A percentile compares a stretch with the other conserved stretches of the same genome.
Evolutionary conservation across 495 filamentous ascomycete genomes (phyloP).

Genomic region (Penicillium argentinense): DNA sequence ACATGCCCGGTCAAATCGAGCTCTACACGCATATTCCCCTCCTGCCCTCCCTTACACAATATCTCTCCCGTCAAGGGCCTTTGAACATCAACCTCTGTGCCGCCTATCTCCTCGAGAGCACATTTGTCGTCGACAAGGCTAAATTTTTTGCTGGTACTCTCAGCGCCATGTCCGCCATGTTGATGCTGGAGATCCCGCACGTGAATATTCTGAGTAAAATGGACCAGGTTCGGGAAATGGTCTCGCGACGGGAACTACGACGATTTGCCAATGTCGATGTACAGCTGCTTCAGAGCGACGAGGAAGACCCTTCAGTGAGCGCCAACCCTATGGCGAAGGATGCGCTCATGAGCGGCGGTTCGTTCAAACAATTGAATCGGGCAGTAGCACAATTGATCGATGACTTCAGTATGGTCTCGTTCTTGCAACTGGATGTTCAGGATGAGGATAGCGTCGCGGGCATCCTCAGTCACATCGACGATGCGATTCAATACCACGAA

Average conservation of each 20-base stretch:
- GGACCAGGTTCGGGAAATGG: conserved; percentile 86
- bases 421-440: conserved; percentile 82
- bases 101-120: conserved; percentile 92
- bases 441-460: conserved; percentile 90
- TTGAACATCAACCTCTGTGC: conserved; percentile 90
- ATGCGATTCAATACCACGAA: conserved; percentile 93
- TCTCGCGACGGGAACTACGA: conserved; percentile 80
- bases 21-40: conserved; percentile 97
- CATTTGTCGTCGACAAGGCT: conserved; percentile 89
- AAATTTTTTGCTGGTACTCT: conserved; percentile 97
- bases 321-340: conserved; percentile 58
- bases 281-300: conserved; percentile 64
- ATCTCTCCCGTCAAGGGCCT: conserved; percentile 74
- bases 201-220: conserved; percentile 95
- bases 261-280: conserved; percentile 83
- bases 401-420: conserved; percentile 97
- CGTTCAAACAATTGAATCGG: conserved; percentile 75
- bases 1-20: conserved; percentile 99
- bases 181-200: conserved; percentile 95
- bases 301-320: conserved; percentile 34
- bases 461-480: conserved; percentile 95
- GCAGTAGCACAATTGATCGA: conserved; percentile 90
- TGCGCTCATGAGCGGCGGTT: conserved; percentile 72
- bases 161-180: conserved; percentile 97
- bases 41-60: conserved; percentile 78